Conservation (phyloP, 2,329 filamentous ascomycete genomes). For the Paracorniculantispora psalliotae region DNA sequence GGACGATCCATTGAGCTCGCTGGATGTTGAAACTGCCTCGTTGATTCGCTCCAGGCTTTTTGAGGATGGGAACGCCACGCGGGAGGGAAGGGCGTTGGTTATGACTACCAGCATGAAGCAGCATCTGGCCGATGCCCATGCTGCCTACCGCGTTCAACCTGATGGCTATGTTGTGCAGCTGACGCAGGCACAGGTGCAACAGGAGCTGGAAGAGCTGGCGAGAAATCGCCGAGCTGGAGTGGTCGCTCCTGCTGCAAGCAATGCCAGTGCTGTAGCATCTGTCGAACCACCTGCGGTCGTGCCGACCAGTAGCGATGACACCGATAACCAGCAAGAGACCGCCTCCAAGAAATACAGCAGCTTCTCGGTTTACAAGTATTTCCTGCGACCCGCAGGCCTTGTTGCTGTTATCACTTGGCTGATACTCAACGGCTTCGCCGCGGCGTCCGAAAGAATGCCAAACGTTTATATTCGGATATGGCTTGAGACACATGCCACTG, state of each 20-base stretch:
- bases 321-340: background rate
- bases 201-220: background rate
- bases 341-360: background rate
- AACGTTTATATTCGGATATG: slow-evolving; percentile 3
- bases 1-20: slow-evolving; percentile 1
- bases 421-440: no score
- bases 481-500: background rate
- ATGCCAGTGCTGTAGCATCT: background rate
- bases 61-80: background rate
- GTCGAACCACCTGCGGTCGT: background rate
- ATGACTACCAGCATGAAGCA: slow-evolving; percentile 7
- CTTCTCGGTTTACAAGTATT: background rate
- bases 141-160: background rate
- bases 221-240: background rate
- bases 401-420: no score
- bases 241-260: background rate
- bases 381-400: background rate
- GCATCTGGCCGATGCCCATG: background rate
- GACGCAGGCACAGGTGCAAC: background rate
- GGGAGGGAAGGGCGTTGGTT: background rate
- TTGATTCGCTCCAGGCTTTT: background rate
- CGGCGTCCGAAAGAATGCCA: no score
- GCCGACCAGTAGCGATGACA: background rate
- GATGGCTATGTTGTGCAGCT: background rate
- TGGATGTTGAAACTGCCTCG: background rate